Percentiles rank a stretch among this genome's conserved stretches.
Conservation (phyloP, 2,329 filamentous ascomycete genomes). For the Cercospora sp. region DNA sequence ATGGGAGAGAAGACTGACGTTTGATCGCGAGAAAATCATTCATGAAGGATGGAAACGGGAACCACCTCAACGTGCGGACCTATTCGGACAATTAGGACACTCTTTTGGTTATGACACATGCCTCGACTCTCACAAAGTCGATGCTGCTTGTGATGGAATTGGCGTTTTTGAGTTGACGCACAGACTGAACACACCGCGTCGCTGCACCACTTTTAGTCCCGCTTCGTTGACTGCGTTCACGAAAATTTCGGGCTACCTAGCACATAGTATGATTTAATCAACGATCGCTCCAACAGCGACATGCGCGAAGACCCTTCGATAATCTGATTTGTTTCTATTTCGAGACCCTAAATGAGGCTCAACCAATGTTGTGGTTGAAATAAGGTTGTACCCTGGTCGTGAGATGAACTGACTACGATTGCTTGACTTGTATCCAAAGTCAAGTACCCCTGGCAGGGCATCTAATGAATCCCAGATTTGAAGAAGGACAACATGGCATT, state of each 20-base stretch:
- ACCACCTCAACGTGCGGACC: neutral
- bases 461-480: neutral
- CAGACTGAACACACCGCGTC: neutral
- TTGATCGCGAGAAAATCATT: neutral
- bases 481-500: neutral
- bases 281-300: slow-evolving; percentile 3
- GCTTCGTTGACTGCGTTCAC: neutral
- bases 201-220: neutral
- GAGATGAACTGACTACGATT: neutral
- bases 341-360: neutral
- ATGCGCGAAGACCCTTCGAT: neutral
- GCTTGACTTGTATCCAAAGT: neutral
- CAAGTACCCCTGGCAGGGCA: neutral
- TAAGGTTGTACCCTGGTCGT: neutral
- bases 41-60: neutral
- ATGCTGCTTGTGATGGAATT: neutral
- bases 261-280: neutral
- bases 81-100: neutral
- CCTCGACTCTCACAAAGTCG: neutral
- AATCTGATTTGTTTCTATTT: neutral
- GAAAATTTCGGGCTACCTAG: neutral
- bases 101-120: neutral
- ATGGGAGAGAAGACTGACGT: slow-evolving; percentile 3
- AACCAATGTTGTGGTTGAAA: neutral
- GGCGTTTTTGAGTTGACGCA: neutral